phyloP scores from a whole-genome alignment of 345 rosid genomes.

The Populus nigra region DNA sequence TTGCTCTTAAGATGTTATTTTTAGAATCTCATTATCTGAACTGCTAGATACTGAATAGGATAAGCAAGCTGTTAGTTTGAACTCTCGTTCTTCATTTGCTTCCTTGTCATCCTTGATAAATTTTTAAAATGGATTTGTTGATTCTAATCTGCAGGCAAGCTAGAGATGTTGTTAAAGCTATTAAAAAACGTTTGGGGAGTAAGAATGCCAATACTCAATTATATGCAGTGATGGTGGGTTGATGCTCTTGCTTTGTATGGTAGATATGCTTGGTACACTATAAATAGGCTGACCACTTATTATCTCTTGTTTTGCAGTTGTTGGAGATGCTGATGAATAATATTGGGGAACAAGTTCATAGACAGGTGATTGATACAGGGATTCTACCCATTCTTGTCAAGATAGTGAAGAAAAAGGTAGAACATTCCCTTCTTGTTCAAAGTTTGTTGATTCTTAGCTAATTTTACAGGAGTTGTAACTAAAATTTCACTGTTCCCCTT shows the following conservation, averaged over 20 bases:
- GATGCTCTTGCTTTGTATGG: slow-evolving; percentile 3
- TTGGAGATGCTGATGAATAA: slow-evolving; percentile 97
- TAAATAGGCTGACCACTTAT: background rate
- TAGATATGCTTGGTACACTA: background rate
- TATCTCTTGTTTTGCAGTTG: slow-evolving; percentile 45
- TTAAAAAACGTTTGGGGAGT: slow-evolving; percentile 82
- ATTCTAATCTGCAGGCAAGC: slow-evolving; percentile 55
- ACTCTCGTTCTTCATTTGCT: background rate
- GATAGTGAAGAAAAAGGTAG: slow-evolving; percentile 94
- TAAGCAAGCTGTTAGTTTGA: background rate
- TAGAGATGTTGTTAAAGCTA: slow-evolving; percentile 78
- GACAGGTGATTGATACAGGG: slow-evolving; percentile 71
- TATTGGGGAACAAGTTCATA: slow-evolving; percentile 72
- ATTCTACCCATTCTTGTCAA: slow-evolving; percentile 77
- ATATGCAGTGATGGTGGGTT: slow-evolving; percentile 74
- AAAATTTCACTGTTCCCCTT: slow-evolving; percentile 11
- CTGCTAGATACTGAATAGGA: background rate
- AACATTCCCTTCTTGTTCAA: background rate
- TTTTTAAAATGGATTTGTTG: background rate
- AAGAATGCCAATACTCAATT: slow-evolving; percentile 60
- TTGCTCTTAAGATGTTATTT: background rate
- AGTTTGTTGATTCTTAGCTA: slow-evolving; percentile 18
- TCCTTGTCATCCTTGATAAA: background rate
- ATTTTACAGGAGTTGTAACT: slow-evolving; percentile 13
- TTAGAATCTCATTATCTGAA: background rate